These are phyloP conservation scores for Cyberlindnera maclurae DNA, from an alignment of 805 yeast species.

Conservation along the genomic window DNA sequence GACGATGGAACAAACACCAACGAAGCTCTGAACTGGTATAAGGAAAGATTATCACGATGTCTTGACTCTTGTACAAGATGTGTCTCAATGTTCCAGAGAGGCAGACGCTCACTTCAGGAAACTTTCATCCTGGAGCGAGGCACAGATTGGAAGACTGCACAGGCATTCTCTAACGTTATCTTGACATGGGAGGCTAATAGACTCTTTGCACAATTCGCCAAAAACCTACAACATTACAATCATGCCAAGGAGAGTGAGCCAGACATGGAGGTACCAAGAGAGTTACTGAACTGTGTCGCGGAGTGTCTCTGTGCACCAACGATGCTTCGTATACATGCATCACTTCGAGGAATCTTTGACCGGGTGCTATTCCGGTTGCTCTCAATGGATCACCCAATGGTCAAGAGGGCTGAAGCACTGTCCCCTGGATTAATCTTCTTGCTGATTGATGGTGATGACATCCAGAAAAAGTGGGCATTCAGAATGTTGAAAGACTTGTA, in stretches of 20 bases:
- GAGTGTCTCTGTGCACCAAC: slow-evolving; percentile 50
- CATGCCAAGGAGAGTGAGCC: slow-evolving; percentile 1
- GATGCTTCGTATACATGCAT: slow-evolving; percentile 33
- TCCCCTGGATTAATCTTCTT: slow-evolving; percentile 49
- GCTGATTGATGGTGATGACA: slow-evolving; percentile 44
- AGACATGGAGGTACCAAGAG: slow-evolving; percentile 8
- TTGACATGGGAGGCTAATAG: slow-evolving; percentile 24
- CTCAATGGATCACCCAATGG: slow-evolving; percentile 23
- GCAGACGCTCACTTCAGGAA: slow-evolving; percentile 43
- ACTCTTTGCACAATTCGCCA: slow-evolving; percentile 7
- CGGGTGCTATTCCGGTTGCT: slow-evolving; percentile 28
- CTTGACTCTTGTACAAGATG: slow-evolving; percentile 49
- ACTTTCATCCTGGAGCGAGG: slow-evolving; percentile 46
- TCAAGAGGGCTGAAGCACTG: slow-evolving; percentile 19
- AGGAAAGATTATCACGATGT: slow-evolving; percentile 30
- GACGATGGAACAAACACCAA: slow-evolving; percentile 26
- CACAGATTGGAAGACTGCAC: slow-evolving; percentile 23
- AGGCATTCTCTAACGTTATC: slow-evolving; percentile 15
- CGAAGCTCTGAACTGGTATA: slow-evolving; percentile 38
- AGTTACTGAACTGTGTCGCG: slow-evolving; percentile 25
- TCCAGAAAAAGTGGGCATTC: slow-evolving; percentile 44
- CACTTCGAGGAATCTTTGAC: slow-evolving; percentile 32
- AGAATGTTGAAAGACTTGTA: slow-evolving; percentile 22
- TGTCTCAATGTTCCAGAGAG: slow-evolving; percentile 43
- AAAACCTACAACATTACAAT: not conserved